phyloP scores from a whole-genome alignment of 805 yeast genomes.

The Metschnikowia kunwiensis region DNA sequence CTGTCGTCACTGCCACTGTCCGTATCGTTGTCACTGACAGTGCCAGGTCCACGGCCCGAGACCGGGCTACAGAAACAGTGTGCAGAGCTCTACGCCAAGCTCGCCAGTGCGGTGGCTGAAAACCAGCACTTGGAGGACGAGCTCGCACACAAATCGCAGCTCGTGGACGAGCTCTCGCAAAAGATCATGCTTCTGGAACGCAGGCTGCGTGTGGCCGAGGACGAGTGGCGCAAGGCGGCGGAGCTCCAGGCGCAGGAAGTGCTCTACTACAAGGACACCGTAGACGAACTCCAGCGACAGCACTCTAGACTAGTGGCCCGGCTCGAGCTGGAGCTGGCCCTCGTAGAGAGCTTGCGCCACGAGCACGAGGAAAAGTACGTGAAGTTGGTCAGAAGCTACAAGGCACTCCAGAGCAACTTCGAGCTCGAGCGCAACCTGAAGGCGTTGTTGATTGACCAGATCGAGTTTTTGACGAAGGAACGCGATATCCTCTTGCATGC shows the following conservation, averaged over 20 bases:
- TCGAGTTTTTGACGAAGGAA: conserved; percentile 46
- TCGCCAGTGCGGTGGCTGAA: conserved; percentile 26
- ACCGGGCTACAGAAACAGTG: conserved; percentile 23
- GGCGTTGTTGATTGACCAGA: conserved; percentile 51
- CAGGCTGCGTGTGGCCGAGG: conserved; percentile 26
- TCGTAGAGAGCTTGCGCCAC: conserved; percentile 4
- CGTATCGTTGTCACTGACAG: neutral
- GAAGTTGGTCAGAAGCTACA: conserved; percentile 32
- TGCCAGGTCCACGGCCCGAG: neutral
- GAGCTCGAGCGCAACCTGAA: conserved; percentile 54
- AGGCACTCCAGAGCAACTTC: conserved; percentile 45
- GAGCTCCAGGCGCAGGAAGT: conserved; percentile 32
- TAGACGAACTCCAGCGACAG: conserved; percentile 30
- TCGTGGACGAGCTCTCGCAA: conserved; percentile 28
- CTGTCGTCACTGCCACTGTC: too few relatives aligned
- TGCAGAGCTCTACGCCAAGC: conserved; percentile 31
- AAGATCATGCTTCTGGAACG: conserved; percentile 28
- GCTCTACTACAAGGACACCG: conserved; percentile 29
- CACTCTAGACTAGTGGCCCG: conserved; percentile 18
- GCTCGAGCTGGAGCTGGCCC: conserved; percentile 14
- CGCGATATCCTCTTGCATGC: conserved; percentile 16
- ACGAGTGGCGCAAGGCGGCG: conserved; percentile 27
- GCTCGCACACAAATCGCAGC: conserved; percentile 21
- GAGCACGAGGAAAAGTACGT: conserved; percentile 25
- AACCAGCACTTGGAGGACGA: conserved; percentile 32